Base-by-base conservation (phyloP, 1,284 basidiomycete species). In the Taiwanofungus camphoratus region DNA sequence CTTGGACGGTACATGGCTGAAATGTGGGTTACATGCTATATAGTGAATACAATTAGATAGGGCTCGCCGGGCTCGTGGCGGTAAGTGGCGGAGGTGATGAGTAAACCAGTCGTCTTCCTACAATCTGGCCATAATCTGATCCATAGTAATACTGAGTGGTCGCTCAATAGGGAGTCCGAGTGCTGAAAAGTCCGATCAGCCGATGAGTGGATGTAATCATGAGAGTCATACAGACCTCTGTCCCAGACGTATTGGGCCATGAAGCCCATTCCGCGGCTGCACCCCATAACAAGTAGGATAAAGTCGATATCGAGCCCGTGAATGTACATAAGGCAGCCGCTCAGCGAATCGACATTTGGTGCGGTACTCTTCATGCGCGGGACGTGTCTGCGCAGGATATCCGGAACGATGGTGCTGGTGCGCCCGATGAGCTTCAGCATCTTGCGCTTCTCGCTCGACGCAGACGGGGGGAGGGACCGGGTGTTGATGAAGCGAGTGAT, bases 201-300 rank as follows among this genome's bases (percentile, higher is more conserved):
- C n/a, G n/a, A n/a, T n/a, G n/a, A n/a, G n/a, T n/a, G n/a, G n/a
- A n/a, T n/a, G n/a, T n/a, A 15, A 26, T 11, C 26, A 19, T 16
- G 15, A 27, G 11, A 18, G 15, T 18, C 15, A 36, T 5, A 13
- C 3, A 33, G 16, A 44, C 43, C 43, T 34, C 43, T 24, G 38
- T 44, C 43, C 43, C 43, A 44, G 19, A 44, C 43, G 29, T 44
- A 44, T 19, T 44, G 43, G 20, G 43, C 29, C 43, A 44, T 39
- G 31, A 39, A 39, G 13, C 43, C 43, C 43, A 44, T 44, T 3
- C 36, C 43, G 16, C 43, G 43, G 32, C 43, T 44, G 37, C 43
- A 44, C 15, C 23, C 43, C 43, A 44, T 44, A 6, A 44, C 43
- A 18, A 44, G 30, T 2, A 44, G 31, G 16, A 44, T 33, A 29